Evolutionary conservation across 2,329 filamentous ascomycete genomes (phyloP).

Genomic region (Penicillium hesseltinei): DNA sequence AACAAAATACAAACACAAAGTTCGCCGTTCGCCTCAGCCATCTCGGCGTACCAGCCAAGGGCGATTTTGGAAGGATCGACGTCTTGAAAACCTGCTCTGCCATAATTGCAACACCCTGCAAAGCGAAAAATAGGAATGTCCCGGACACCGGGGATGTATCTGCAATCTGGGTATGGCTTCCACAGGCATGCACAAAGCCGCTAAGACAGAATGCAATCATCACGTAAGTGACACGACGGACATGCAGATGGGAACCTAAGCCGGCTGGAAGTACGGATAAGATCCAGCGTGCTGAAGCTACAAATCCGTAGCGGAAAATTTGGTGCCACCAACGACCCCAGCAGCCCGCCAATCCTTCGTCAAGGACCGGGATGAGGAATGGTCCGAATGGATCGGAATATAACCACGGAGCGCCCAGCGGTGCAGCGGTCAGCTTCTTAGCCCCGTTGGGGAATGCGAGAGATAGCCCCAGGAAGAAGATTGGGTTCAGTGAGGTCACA

Average conservation of each 20-base stretch:
- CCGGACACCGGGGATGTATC: conserved; percentile 55
- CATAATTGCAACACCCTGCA: conserved; percentile 65
- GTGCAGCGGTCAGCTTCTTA: conserved; percentile 59
- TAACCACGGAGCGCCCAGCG: conserved; percentile 60
- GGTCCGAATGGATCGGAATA: conserved; percentile 60
- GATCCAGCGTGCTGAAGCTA: conserved; percentile 41
- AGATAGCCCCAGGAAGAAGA: conserved; percentile 57
- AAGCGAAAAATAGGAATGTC: conserved; percentile 66
- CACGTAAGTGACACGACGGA: conserved; percentile 26
- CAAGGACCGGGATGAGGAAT: conserved; percentile 41
- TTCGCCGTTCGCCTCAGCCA: conserved; percentile 57
- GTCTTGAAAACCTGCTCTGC: conserved; percentile 53
- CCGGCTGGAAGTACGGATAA: conserved; percentile 28
- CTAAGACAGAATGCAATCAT: conserved; percentile 37
- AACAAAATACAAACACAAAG: conserved; percentile 59
- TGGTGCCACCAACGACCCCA: conserved; percentile 94
- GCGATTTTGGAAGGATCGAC: conserved; percentile 33
- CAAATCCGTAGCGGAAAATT: conserved; percentile 67
- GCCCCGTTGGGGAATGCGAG: conserved; percentile 52
- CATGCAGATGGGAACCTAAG: conserved; percentile 13
- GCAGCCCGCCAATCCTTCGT: conserved; percentile 72
- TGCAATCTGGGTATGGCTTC: conserved; percentile 65
- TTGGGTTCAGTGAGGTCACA: conserved; percentile 59
- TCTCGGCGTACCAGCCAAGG: conserved; percentile 43
- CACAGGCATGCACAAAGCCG: conserved; percentile 63